These are phyloP conservation scores for Chlorencoelia australis DNA, from an alignment of 2,329 filamentous ascomycete species.

Conservation along the genomic window DNA sequence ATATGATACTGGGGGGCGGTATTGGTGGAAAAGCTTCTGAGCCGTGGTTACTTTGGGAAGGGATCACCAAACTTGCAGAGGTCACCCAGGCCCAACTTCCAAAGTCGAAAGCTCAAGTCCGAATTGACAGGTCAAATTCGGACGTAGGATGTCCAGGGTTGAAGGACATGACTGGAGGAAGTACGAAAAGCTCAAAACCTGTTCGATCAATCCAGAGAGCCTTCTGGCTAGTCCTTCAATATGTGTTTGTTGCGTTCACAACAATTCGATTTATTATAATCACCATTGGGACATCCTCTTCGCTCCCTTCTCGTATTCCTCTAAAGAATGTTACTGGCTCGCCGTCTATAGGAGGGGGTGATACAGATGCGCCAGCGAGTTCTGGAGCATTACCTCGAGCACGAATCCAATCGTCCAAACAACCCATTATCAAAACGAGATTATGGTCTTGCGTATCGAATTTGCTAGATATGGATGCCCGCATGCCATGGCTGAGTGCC, in stretches of 20 bases:
- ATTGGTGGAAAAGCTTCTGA: constrained; percentile 74
- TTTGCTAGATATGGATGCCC: constrained; percentile 61
- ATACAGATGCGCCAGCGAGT: constrained; percentile 14
- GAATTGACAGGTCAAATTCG: constrained; percentile 26
- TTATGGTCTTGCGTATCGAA: constrained; percentile 65
- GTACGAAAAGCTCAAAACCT: constrained; percentile 13
- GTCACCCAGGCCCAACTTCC: constrained; percentile 31
- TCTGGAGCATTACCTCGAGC: constrained; percentile 10
- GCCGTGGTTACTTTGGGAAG: constrained; percentile 82
- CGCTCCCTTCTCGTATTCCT: constrained; percentile 46
- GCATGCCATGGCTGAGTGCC: constrained; percentile 88
- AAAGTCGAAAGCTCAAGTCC: constrained; percentile 23
- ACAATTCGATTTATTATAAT: constrained; percentile 55
- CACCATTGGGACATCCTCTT: constrained; percentile 57
- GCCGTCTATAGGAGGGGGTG: constrained; percentile 16
- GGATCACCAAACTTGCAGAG: constrained; percentile 60
- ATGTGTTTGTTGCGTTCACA: constrained; percentile 40
- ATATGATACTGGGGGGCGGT: constrained; percentile 77
- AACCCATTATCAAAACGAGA: constrained; percentile 58
- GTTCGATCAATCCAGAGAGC: constrained; percentile 24
- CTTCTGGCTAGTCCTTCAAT: constrained; percentile 43
- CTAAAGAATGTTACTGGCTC: constrained; percentile 17
- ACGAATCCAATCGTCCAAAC: constrained; percentile 17
- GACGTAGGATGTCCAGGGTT: constrained; percentile 14
- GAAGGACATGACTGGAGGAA: constrained; percentile 10